Evolutionary conservation across 1,139 yeast genomes (phyloP), one percentile per base, ranked within the genome.

Genomic region (Suhomyces anneliseae): DNA sequence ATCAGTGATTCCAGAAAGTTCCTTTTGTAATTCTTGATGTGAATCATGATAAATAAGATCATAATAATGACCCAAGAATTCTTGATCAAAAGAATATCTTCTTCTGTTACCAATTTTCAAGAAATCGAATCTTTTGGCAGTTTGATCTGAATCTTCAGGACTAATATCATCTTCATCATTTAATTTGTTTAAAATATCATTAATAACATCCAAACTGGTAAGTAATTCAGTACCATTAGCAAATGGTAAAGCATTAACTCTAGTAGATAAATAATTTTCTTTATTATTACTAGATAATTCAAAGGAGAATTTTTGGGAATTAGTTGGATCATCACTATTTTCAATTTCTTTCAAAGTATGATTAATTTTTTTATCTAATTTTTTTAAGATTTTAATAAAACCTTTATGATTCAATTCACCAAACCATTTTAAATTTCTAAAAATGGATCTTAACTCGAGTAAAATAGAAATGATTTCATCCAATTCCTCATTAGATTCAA

Each of bases 391-490:
- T 70, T 93, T 93, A 48, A 83, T 79, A 59, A 90, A 87, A 0
- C 97, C 99, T 52, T 93, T 84, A 63, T 87, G 90, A 70, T 93
- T 93, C 59, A 92, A 79, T 58, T 92, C 98, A 14, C 96, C 95
- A 64, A 82, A 93, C 97, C 98, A 92, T 63, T 85, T 85, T 61
- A 93, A 73, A 65, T 90, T 90, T 49, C 97, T 77, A 52, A 87
- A 81, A 52, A 83, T 81, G n/a, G 86, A 76, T 44, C 96, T 78
- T 47, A 90, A 72, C 62, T 90, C 97, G 34, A 90, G 73, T 40
- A 92, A 70, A 27, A 90, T 86, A 27, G 83, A 83, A 43, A 87
- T 75, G 40, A 90, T 74, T 61, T 93, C 98, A 50, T 87, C 92
- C 36, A 85, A 67, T 56, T 90, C 96, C 48, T 87, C 93, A 44